Evolutionary conservation across 345 rosid species (phyloP).

Genomic region (Eucalyptus cladocalyx): DNA sequence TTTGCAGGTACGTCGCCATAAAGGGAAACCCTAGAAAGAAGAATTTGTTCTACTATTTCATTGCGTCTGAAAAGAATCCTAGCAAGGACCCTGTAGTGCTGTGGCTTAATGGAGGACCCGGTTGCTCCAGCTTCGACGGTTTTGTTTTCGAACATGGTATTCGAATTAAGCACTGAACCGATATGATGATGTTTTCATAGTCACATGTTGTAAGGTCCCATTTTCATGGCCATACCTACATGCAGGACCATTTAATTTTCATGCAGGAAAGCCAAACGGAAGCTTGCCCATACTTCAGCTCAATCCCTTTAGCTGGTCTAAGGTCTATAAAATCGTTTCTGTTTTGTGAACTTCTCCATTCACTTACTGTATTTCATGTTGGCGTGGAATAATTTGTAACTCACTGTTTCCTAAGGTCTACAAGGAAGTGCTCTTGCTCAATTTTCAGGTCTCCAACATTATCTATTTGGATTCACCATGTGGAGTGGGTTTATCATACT

Average conservation of each 20-base stretch:
- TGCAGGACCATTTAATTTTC: constrained; percentile 15
- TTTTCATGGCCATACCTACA: neutral
- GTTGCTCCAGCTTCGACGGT: constrained; percentile 21
- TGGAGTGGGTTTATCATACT: constrained; percentile 56
- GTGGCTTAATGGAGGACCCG: constrained; percentile 32
- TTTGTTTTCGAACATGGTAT: constrained; percentile 27
- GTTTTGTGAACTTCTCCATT: neutral
- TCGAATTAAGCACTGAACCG: neutral
- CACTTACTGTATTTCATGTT: neutral
- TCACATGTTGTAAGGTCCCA: too few relatives aligned
- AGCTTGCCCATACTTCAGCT: constrained; percentile 2
- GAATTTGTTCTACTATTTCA: constrained; percentile 25
- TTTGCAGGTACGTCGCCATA: constrained; percentile 17
- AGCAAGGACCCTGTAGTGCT: constrained; percentile 12
- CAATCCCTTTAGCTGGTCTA: constrained; percentile 22
- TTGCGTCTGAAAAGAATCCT: constrained; percentile 9
- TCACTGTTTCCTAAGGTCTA: neutral
- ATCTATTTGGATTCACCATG: constrained; percentile 53
- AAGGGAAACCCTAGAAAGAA: constrained; percentile 4
- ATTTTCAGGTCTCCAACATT: constrained; percentile 34
- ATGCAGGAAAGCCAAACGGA: constrained; percentile 1
- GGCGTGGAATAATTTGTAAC: neutral
- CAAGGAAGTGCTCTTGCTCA: neutral
- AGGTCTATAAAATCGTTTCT: neutral
- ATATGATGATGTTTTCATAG: neutral